Base-by-base conservation (phyloP, 2,329 filamentous ascomycete genomes). In the Aspergillus pseudoglaucus region DNA sequence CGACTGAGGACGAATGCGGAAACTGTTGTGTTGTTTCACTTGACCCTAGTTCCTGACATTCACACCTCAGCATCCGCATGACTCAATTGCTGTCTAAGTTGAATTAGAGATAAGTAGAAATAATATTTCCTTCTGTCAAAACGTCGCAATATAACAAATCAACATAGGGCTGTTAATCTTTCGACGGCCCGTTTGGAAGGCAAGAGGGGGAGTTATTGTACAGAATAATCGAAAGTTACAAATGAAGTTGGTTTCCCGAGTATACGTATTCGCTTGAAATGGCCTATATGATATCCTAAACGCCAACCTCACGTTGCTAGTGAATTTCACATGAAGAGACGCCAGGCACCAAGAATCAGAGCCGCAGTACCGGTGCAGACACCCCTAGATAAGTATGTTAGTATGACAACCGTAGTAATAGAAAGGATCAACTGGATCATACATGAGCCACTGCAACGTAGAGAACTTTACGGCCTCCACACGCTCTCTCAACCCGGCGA, bases 401-500 rank as follows among this genome's bases (percentile, higher is more conserved):
- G 63, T 44, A 60, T 48, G 46, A 40, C 10, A 37, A 33, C 33
- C 10, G 25, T 5, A 10, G 40, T 22, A 40, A 33, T 27, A 3
- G 42, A 32, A 4, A 32, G 18, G 15, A 47, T 38, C 37, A 44
- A 20, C 30, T 45, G 30, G 18, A 17, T 87, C 88, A 64, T 85
- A 90, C 85, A 97, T 96, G 57, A 98, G 75, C 93, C 93, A 98
- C 76, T 98, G 93, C 67, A 98, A 71, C 32, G 93, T 97, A 65
- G 90, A 89, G 72, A 97, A 97, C 77, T 98, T 98, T 68, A 98
- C 93, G 57, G 89, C 87, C 74, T 98, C 93, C 42, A 98, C 78
- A 72, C 94, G 85, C 75, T 97, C 93, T 57, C 89, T 78, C 64
- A 98, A 69, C 27, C 87, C 86, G 37, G 91, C 91, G 46, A 93